A percentile compares a stretch with the other conserved stretches of the same genome.
phyloP scores from a whole-genome alignment of 2,329 filamentous ascomycete species.

The Ophiostoma pallidulum region DNA sequence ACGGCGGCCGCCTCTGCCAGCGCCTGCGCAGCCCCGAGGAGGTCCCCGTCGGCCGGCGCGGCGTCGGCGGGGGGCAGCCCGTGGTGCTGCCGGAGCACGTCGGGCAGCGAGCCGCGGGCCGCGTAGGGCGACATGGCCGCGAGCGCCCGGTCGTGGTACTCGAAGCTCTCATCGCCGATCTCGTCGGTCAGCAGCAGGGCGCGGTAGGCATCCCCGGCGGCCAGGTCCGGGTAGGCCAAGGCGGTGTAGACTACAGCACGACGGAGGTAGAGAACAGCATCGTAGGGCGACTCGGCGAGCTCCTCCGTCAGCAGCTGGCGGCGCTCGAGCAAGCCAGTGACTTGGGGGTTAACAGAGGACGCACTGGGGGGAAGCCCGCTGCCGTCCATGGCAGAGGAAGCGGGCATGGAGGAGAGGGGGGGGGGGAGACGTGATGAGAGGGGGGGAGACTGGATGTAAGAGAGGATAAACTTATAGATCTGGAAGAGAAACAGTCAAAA shows the following conservation, averaged over 20 bases:
- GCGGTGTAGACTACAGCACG: constrained; percentile 62
- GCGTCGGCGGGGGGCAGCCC: constrained; percentile 19
- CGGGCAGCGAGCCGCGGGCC: constrained; percentile 28
- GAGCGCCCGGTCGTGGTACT: constrained; percentile 64
- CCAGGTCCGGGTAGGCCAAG: constrained; percentile 81
- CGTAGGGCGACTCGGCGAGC: constrained; percentile 45
- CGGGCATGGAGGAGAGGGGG: background rate
- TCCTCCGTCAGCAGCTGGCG: constrained; percentile 49
- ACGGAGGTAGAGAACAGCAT: constrained; percentile 55
- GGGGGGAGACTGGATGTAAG: no score
- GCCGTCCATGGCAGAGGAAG: background rate
- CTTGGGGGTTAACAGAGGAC: background rate
- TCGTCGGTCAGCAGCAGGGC: constrained; percentile 83
- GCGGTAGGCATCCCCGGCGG: constrained; percentile 80
- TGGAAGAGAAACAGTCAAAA: no score
- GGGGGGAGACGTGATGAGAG: no score
- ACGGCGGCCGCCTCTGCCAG: constrained; percentile 43
- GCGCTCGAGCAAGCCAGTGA: constrained; percentile 39
- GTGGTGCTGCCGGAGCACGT: constrained; percentile 39
- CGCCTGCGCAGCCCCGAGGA: constrained; percentile 15
- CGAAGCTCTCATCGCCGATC: constrained; percentile 64
- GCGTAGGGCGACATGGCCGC: constrained; percentile 39
- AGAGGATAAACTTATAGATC: no score
- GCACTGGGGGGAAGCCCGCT: background rate
- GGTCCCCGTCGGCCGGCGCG: background rate